phyloP scores from a whole-genome alignment of 73 alveolate genomes.

The Paramecium sonneborni region DNA sequence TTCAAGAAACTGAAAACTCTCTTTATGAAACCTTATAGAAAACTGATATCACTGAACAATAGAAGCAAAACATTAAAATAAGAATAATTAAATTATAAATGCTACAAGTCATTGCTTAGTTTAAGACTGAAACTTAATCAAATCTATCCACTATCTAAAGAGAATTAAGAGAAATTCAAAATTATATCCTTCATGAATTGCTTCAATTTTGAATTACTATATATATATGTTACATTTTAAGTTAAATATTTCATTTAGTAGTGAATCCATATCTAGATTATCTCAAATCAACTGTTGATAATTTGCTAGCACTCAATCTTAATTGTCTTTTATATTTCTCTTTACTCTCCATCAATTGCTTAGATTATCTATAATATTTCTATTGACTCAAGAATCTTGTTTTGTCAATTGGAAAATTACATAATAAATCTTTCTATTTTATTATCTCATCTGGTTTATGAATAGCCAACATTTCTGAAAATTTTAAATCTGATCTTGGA shows the following conservation, averaged over 20 bases:
- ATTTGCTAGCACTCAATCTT: background rate
- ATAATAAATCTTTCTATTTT: background rate
- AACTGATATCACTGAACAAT: background rate
- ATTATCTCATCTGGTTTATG: background rate
- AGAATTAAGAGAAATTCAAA: background rate
- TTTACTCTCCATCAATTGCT: background rate
- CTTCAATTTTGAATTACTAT: background rate
- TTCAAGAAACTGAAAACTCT: background rate
- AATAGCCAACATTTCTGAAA: background rate
- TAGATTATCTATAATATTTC: background rate
- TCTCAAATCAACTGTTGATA: background rate
- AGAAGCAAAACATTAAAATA: background rate
- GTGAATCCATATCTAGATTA: background rate
- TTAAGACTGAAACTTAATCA: background rate
- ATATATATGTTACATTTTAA: background rate
- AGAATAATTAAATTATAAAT: background rate
- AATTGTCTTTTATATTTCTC: background rate
- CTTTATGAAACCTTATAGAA: background rate
- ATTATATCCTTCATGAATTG: background rate
- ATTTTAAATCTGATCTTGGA: background rate
- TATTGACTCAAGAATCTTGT: background rate
- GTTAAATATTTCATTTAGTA: background rate
- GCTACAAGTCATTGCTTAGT: background rate
- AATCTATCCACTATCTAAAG: background rate
- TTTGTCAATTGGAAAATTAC: constrained; percentile 1